Percentiles rank a stretch among this genome's conserved stretches.
These are phyloP conservation scores for Agastache rugosa DNA, from an alignment of 257 asterid genomes.

Conservation along the genomic window DNA sequence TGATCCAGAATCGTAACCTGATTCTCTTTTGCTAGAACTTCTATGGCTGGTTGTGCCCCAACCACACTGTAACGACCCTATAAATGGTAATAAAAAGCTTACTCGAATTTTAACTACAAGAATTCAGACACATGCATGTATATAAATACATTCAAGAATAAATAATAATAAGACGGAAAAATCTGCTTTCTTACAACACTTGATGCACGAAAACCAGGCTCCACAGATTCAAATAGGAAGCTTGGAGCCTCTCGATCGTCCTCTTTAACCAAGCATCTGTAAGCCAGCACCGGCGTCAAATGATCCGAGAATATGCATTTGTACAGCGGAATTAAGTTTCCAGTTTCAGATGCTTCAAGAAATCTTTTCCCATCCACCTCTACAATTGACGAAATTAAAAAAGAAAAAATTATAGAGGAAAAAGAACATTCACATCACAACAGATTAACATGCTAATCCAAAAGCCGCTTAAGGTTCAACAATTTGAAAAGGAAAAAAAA, in stretches of 20 bases:
- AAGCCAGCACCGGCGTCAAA: constrained; percentile 91
- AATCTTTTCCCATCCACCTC: constrained; percentile 67
- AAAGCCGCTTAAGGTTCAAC: constrained; percentile 11
- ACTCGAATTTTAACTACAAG: not conserved
- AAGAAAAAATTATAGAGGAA: not conserved
- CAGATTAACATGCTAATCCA: constrained; percentile 24
- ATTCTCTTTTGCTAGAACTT: constrained; percentile 78
- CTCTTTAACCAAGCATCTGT: constrained; percentile 90
- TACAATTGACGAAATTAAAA: constrained; percentile 26
- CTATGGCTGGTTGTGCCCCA: constrained; percentile 85
- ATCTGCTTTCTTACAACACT: constrained; percentile 58
- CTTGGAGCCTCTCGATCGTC: constrained; percentile 93
- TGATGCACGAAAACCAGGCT: constrained; percentile 69
- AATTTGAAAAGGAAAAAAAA: not conserved
- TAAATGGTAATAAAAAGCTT: constrained; percentile 6
- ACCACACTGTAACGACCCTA: constrained; percentile 95
- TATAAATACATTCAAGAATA: not conserved
- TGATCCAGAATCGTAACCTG: constrained; percentile 76
- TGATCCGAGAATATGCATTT: constrained; percentile 88
- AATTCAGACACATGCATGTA: not conserved
- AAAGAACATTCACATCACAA: constrained; percentile 10
- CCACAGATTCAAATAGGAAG: constrained; percentile 87
- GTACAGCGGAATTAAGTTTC: constrained; percentile 75
- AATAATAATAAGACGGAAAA: not conserved
- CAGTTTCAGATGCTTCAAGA: constrained; percentile 62